Conservation (phyloP, 352 stramenopile species). For the Globisporangium mamillatum region DNA sequence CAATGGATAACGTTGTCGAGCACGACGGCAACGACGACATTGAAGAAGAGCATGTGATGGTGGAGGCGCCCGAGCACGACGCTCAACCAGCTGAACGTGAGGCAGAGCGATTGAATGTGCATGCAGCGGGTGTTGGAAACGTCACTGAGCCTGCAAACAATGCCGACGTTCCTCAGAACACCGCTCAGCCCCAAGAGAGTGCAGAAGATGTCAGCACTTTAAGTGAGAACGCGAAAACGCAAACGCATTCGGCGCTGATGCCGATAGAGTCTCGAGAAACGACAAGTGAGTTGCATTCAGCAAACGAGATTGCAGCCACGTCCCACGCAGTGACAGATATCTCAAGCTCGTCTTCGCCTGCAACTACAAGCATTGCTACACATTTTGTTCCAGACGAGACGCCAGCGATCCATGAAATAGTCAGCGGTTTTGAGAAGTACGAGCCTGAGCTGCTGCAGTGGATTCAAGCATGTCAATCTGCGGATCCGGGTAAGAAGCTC, state of each 20-base stretch:
- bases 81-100: not conserved
- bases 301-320: not conserved
- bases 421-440: constrained; percentile 32
- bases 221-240: not conserved
- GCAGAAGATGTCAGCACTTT: not conserved
- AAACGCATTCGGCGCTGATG: not conserved
- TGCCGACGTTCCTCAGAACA: not conserved
- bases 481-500: constrained; percentile 19
- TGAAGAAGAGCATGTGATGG: not conserved
- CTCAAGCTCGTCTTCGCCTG: not conserved
- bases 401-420: not conserved
- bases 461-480: constrained; percentile 36
- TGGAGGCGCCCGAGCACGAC: not conserved
- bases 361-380: not conserved
- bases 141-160: not conserved
- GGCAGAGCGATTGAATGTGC: not conserved
- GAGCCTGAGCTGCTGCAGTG: constrained; percentile 51
- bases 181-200: not conserved
- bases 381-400: not conserved
- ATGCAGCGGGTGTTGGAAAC: not conserved
- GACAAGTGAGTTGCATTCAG: not conserved
- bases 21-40: constrained; percentile 14
- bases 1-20: constrained; percentile 18
- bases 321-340: not conserved
- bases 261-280: not conserved